Percentiles rank a stretch among this genome's conserved stretches.
These are phyloP conservation scores for Globomyces pollinis-pini DNA, from an alignment of 192 early-diverging fungal species.

Conservation along the genomic window DNA sequence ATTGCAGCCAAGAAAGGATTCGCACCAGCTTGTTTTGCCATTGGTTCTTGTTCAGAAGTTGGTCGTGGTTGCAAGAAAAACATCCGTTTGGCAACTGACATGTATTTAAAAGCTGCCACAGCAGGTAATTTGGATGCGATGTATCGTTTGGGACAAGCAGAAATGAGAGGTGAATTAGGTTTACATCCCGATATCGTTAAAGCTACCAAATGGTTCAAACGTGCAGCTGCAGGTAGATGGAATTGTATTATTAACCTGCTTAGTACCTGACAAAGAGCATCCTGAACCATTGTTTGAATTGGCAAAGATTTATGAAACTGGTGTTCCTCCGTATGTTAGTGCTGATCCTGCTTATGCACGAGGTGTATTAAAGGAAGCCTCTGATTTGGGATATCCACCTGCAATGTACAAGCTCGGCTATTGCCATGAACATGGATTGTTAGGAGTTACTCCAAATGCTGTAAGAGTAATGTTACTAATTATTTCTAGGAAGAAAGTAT, in stretches of 20 bases:
- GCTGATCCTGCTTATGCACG: constrained; percentile 38
- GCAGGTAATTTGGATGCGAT: constrained; percentile 55
- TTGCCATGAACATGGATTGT: constrained; percentile 69
- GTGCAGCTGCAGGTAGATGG: constrained; percentile 54
- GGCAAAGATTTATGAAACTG: constrained; percentile 65
- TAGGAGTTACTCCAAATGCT: constrained; percentile 58
- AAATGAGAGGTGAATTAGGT: constrained; percentile 68
- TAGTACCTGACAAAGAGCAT: constrained; percentile 49
- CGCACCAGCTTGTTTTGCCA: constrained; percentile 57
- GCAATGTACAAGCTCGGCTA: constrained; percentile 67
- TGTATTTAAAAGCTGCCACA: constrained; percentile 65
- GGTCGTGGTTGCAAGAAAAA: constrained; percentile 56
- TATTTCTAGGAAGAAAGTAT: constrained; percentile 39
- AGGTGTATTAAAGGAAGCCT: constrained; percentile 53
- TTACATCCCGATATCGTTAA: constrained; percentile 57
- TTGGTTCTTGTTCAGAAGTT: constrained; percentile 58
- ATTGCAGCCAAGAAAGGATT: constrained; percentile 64
- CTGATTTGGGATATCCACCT: constrained; percentile 56
- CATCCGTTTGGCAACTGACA: constrained; percentile 52
- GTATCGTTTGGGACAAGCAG: constrained; percentile 68
- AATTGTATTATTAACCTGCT: no score
- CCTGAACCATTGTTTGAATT: constrained; percentile 66
- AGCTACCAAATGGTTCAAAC: constrained; percentile 74
- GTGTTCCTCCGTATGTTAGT: constrained; percentile 47
- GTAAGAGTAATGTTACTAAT: constrained; percentile 12